Evolutionary conservation across 139 green algal genomes (phyloP).

Genomic region (Coelastrella sp.): DNA sequence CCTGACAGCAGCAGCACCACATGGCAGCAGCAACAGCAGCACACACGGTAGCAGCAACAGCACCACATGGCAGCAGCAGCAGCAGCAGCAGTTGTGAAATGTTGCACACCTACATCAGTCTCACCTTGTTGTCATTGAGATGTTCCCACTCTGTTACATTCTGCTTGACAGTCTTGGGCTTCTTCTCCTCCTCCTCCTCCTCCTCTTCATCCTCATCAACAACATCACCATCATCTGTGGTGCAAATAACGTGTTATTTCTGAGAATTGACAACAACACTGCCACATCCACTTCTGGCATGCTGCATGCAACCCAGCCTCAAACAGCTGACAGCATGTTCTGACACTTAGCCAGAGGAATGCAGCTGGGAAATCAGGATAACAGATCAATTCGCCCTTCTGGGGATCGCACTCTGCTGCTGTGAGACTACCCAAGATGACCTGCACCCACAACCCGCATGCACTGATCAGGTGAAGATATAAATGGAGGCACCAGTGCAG

Average conservation of each 20-base stretch:
- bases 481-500: too few relatives aligned
- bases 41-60: background rate
- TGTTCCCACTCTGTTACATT: conserved; percentile 93
- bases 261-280: background rate
- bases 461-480: too few relatives aligned
- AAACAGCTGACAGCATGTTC: background rate
- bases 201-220: conserved; percentile 59
- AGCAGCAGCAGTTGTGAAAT: background rate
- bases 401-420: too few relatives aligned
- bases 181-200: conserved; percentile 52
- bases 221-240: conserved; percentile 56
- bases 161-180: conserved; percentile 73
- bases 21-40: background rate
- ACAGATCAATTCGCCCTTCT: too few relatives aligned
- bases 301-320: conserved; percentile 37
- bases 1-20: background rate
- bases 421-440: too few relatives aligned
- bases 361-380: too few relatives aligned
- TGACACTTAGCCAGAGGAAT: too few relatives aligned
- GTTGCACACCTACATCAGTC: background rate
- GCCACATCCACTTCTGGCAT: conserved; percentile 47
- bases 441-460: too few relatives aligned
- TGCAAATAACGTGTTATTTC: background rate
- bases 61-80: background rate
- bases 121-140: conserved; percentile 93